Percentiles rank a stretch among this genome's conserved stretches.
Conservation (phyloP, 2,329 filamentous ascomycete species). For the Pyricularia grisea region DNA sequence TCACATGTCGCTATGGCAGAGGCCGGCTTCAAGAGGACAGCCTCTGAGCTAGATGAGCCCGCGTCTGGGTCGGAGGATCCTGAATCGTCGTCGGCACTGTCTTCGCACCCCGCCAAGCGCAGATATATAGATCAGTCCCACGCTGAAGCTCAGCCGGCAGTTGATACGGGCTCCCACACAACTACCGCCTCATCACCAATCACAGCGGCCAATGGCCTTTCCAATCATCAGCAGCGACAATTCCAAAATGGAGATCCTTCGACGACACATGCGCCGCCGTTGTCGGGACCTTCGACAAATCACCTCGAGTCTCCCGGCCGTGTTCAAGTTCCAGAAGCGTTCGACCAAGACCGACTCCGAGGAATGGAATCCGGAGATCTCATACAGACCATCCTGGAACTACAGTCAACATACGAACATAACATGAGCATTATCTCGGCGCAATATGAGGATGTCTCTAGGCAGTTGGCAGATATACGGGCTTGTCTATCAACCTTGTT, state of each 20-base stretch:
- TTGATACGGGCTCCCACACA: neutral
- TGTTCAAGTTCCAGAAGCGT: neutral
- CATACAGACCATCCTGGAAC: slow-evolving; percentile 22
- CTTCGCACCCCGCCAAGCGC: neutral
- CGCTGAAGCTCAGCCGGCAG: neutral
- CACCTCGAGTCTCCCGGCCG: neutral
- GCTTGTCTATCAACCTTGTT: slow-evolving; percentile 17
- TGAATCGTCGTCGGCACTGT: neutral
- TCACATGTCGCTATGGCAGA: slow-evolving; percentile 1
- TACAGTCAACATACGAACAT: slow-evolving; percentile 23
- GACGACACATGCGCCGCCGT: neutral
- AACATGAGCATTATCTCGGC: slow-evolving; percentile 21
- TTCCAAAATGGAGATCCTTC: neutral
- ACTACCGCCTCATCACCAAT: neutral
- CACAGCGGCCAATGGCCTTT: neutral
- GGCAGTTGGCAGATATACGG: slow-evolving; percentile 23
- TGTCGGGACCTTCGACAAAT: slow-evolving; percentile 1
- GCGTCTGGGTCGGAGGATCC: neutral
- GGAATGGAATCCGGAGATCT: slow-evolving; percentile 23
- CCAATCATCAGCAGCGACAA: neutral
- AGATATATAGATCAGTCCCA: neutral
- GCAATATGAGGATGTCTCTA: slow-evolving; percentile 22
- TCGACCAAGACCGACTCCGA: slow-evolving; percentile 16
- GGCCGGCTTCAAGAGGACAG: neutral
- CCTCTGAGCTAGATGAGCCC: slow-evolving; percentile 1